Evolutionary conservation across 164 flowering plant genomes (phyloP).

Genomic region (Santalum album): DNA sequence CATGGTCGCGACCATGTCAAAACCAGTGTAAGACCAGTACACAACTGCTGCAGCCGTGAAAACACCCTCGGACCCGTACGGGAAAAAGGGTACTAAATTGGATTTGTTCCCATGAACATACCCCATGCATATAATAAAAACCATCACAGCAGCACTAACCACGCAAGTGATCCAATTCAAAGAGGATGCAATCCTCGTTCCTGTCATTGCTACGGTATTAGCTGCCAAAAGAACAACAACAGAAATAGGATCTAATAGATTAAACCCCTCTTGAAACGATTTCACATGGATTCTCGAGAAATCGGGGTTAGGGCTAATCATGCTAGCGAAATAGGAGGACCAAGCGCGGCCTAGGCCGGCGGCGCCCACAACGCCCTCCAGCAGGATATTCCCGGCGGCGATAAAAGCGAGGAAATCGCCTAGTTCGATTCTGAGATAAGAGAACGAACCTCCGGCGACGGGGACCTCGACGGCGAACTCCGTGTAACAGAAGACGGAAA

Average conservation of each 20-base stretch:
- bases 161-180: slow-evolving; percentile 47
- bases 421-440: slow-evolving; percentile 54
- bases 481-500: slow-evolving; percentile 68
- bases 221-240: slow-evolving; percentile 34
- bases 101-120: slow-evolving; percentile 31
- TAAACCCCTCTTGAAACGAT: slow-evolving; percentile 36
- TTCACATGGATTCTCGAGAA: slow-evolving; percentile 31
- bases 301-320: slow-evolving; percentile 36
- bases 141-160: slow-evolving; percentile 23
- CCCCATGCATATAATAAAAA: slow-evolving; percentile 42
- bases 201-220: slow-evolving; percentile 38
- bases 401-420: slow-evolving; percentile 72
- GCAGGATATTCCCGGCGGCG: slow-evolving; percentile 62
- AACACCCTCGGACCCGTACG: slow-evolving; percentile 44
- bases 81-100: slow-evolving; percentile 57
- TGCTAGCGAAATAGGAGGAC: slow-evolving; percentile 61
- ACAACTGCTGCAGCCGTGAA: slow-evolving; percentile 68
- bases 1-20: slow-evolving; percentile 80
- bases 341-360: slow-evolving; percentile 68
- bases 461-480: slow-evolving; percentile 76
- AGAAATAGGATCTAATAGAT: slow-evolving; percentile 64
- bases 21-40: slow-evolving; percentile 75
- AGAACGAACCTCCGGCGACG: slow-evolving; percentile 78
- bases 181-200: slow-evolving; percentile 43
- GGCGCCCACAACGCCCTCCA: slow-evolving; percentile 66